Percentiles rank a stretch among this genome's conserved stretches.
These are phyloP conservation scores for Phytopythium kandeliae DNA, from an alignment of 352 stramenopile genomes.

Conservation along the genomic window DNA sequence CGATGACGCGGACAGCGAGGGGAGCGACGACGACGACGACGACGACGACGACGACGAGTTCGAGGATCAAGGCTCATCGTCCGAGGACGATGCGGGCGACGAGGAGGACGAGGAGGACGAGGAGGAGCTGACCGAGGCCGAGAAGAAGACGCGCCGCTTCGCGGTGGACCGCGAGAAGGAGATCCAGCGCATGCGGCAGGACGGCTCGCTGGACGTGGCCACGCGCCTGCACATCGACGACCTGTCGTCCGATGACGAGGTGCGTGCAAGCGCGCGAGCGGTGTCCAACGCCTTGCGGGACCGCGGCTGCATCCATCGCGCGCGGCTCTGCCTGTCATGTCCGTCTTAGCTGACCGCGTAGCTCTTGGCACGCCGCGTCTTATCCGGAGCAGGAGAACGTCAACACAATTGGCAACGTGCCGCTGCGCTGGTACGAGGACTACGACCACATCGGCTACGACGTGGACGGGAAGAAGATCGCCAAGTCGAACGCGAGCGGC, in stretches of 20 bases:
- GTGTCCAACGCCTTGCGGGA: too few relatives aligned
- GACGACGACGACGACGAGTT: conserved; percentile 64
- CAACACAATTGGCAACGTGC: conserved; percentile 98
- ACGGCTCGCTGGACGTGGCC: conserved; percentile 75
- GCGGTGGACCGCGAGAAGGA: conserved; percentile 68
- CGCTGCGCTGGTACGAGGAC: conserved; percentile 99
- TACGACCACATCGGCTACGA: conserved; percentile 99
- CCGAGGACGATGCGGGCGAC: conserved; percentile 61
- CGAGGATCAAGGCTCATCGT: conserved; percentile 84
- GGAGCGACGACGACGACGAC: conserved; percentile 37
- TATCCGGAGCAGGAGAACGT: conserved; percentile 58
- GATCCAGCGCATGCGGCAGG: conserved; percentile 79
- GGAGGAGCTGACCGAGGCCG: conserved; percentile 63
- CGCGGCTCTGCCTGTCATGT: too few relatives aligned
- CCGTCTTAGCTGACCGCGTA: too few relatives aligned
- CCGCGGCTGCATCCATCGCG: too few relatives aligned
- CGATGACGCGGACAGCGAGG: conserved; percentile 42
- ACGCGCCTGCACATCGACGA: conserved; percentile 97
- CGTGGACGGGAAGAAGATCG: conserved; percentile 94
- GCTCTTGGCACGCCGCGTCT: too few relatives aligned
- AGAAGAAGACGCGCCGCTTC: conserved; percentile 77
- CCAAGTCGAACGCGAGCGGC: conserved; percentile 83
- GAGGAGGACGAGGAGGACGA: conserved; percentile 61
- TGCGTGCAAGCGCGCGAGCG: too few relatives aligned
- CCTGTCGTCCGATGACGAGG: conserved; percentile 97